Percentiles rank a stretch among this genome's conserved stretches.
These are phyloP conservation scores for Sporobolomyces pararoseus DNA, from an alignment of 768 basidiomycete species.

Conservation along the genomic window DNA sequence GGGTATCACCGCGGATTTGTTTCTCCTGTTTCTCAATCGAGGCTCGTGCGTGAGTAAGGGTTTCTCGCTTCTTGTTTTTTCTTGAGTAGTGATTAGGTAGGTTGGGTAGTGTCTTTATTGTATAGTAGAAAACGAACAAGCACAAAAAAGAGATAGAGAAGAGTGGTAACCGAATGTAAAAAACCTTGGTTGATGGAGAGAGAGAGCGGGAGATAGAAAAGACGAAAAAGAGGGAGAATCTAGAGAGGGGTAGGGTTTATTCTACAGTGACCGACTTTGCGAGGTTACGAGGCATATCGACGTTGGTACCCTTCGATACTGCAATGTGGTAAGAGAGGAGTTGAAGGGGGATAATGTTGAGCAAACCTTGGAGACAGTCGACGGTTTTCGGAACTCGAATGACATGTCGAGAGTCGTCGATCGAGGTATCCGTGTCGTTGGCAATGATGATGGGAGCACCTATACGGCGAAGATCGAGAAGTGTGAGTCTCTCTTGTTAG, in stretches of 20 bases:
- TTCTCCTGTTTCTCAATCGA: too few relatives aligned
- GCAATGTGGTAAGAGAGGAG: conserved; percentile 94
- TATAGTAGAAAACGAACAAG: too few relatives aligned
- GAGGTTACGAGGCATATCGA: conserved; percentile 49
- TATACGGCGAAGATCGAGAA: background rate
- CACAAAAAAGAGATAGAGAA: too few relatives aligned
- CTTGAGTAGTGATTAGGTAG: too few relatives aligned
- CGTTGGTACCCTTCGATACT: conserved; percentile 90
- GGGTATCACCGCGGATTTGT: too few relatives aligned
- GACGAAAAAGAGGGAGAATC: background rate
- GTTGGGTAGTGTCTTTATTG: too few relatives aligned
- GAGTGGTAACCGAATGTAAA: too few relatives aligned
- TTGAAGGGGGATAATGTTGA: conserved; percentile 96
- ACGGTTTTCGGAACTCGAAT: conserved; percentile 93
- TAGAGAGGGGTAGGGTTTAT: background rate
- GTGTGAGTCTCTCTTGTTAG: background rate
- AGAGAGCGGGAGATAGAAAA: background rate
- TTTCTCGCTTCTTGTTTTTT: too few relatives aligned
- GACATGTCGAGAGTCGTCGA: conserved; percentile 65
- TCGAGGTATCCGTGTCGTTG: conserved; percentile 79
- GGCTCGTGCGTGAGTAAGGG: too few relatives aligned
- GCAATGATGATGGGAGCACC: conserved; percentile 76
- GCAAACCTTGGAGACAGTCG: conserved; percentile 87
- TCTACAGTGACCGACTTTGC: conserved; percentile 35
- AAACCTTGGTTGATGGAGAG: too few relatives aligned